Conservation (phyloP, 2,329 filamentous ascomycete species). For the Exophiala alcalophila region DNA sequence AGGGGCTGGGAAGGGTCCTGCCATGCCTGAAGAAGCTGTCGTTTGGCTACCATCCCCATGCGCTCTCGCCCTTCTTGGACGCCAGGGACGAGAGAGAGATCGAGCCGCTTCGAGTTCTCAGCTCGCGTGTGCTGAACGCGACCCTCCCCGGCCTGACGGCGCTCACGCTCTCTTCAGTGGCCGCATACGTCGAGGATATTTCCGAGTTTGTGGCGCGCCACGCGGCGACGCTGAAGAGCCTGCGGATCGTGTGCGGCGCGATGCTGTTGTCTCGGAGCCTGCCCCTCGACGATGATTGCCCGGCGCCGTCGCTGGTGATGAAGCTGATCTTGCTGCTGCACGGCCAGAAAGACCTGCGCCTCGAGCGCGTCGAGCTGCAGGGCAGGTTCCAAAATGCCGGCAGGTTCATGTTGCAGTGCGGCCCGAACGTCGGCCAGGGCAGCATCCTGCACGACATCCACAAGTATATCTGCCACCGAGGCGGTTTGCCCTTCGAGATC, state of each 20-base stretch:
- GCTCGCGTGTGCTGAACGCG: background rate
- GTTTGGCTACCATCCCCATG: conserved; percentile 10
- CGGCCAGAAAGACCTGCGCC: background rate
- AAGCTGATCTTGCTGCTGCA: background rate
- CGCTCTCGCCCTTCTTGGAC: background rate
- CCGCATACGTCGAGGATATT: background rate
- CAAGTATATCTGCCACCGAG: conserved; percentile 1
- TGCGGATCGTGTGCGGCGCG: background rate
- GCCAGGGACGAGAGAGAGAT: background rate
- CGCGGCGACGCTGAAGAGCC: background rate
- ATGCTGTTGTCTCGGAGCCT: background rate
- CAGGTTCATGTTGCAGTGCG: background rate
- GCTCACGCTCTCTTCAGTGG: conserved; percentile 3
- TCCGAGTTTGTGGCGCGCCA: background rate
- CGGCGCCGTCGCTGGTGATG: background rate
- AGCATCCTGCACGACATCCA: background rate
- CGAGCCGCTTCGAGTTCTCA: background rate
- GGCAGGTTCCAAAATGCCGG: background rate
- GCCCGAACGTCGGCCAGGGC: background rate
- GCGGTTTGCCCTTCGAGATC: background rate
- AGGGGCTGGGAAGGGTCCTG: background rate
- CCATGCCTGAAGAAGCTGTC: background rate
- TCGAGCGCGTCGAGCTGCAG: background rate
- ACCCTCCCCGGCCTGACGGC: background rate
- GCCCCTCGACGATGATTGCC: background rate